Evolutionary conservation across 1,284 basidiomycete genomes (phyloP).

Genomic region (Rhodotorula sp.): DNA sequence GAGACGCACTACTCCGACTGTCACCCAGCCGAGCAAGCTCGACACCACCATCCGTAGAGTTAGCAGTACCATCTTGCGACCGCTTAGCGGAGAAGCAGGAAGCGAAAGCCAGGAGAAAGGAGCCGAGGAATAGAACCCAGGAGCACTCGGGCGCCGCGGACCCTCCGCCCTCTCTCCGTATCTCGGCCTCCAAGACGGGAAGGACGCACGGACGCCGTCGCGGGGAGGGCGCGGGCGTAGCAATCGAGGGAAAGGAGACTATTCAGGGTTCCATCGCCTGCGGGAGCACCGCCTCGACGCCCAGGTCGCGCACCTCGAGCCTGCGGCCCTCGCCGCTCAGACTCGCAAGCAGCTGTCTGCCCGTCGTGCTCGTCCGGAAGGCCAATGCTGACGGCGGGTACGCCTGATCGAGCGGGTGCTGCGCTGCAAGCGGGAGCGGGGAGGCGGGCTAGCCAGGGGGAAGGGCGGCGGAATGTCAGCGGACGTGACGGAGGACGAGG

Average conservation of each 20-base stretch:
- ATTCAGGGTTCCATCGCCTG: background rate
- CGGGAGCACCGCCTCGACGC: background rate
- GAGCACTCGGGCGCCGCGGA: no score
- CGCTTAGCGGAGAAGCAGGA: no score
- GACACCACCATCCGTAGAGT: background rate
- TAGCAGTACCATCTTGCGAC: background rate
- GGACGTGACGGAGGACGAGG: background rate
- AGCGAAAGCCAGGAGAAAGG: no score
- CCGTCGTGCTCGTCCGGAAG: background rate
- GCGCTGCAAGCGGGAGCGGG: background rate
- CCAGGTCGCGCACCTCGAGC: background rate
- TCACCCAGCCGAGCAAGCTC: conserved; percentile 2
- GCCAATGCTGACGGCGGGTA: background rate
- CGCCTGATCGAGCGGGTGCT: background rate
- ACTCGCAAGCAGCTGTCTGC: background rate
- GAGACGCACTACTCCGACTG: background rate
- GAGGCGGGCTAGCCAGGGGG: background rate
- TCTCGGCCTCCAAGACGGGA: no score
- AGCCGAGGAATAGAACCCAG: no score
- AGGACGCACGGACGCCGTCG: no score
- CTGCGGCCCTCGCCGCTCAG: background rate
- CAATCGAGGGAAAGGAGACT: background rate
- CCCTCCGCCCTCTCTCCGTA: no score
- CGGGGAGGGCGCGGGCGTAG: no score
- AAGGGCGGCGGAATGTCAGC: background rate